Evolutionary conservation across 805 yeast genomes (phyloP).

Genomic region (Kazachstania psychrophila): DNA sequence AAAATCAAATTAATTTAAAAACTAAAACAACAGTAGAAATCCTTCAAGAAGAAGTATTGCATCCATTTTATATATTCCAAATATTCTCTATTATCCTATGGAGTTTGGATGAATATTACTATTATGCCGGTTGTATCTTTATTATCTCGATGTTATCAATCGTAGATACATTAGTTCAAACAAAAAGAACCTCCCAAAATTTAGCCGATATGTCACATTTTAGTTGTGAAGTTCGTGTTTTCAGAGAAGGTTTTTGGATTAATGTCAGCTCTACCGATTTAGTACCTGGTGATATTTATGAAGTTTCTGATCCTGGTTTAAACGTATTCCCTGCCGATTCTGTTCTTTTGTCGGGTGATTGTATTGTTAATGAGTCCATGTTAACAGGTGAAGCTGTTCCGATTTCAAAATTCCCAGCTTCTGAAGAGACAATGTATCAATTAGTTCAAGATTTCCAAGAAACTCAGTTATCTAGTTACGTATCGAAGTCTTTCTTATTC

Average conservation of each 20-base stretch:
- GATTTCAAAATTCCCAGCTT: conserved; percentile 69
- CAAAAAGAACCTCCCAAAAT: conserved; percentile 62
- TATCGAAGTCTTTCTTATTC: conserved; percentile 70
- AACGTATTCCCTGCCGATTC: conserved; percentile 80
- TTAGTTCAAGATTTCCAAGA: conserved; percentile 48
- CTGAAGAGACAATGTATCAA: conserved; percentile 48
- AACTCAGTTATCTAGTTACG: conserved; percentile 48
- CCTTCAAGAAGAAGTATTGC: conserved; percentile 77
- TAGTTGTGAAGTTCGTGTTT: conserved; percentile 75
- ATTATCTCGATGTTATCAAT: conserved; percentile 77
- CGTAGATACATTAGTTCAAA: conserved; percentile 74
- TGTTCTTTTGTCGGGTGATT: conserved; percentile 77
- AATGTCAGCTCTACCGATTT: conserved; percentile 65
- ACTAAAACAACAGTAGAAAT: conserved; percentile 60
- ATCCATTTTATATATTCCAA: conserved; percentile 94
- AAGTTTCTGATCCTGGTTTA: conserved; percentile 78
- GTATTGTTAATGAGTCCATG: conserved; percentile 96
- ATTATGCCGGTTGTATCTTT: conserved; percentile 89
- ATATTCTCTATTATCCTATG: conserved; percentile 84
- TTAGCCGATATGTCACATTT: conserved; percentile 65
- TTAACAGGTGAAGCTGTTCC: conserved; percentile 98
- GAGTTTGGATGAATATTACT: conserved; percentile 86
- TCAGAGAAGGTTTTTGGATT: conserved; percentile 91
- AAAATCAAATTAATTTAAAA: conserved; percentile 62
- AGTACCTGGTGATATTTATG: conserved; percentile 95